phyloP scores from a whole-genome alignment of 345 rosid genomes.

The Acer negundo region DNA sequence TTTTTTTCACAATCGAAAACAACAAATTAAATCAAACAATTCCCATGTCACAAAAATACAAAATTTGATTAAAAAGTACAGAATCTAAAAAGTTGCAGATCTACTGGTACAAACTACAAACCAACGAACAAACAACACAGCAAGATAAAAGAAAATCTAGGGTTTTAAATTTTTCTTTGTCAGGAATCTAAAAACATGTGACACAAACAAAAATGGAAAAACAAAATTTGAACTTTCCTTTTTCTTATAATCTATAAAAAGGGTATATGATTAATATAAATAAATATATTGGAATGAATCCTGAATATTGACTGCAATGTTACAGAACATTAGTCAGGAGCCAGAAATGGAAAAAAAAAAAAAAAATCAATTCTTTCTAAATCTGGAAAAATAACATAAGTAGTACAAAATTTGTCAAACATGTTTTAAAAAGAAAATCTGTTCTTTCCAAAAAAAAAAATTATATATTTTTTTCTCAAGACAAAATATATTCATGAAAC shows the following conservation, averaged over 20 bases:
- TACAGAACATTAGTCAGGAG: conserved; percentile 20
- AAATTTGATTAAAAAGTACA: conserved; percentile 3
- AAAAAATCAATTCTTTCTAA: conserved; percentile 2
- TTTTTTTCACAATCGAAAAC: background rate
- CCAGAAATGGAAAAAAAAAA: background rate
- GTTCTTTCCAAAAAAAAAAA: conserved; percentile 9
- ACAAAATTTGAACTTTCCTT: background rate
- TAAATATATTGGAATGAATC: background rate
- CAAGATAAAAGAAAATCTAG: background rate
- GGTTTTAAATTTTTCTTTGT: background rate
- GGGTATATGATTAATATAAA: background rate
- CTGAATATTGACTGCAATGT: conserved; percentile 5
- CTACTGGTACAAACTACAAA: background rate
- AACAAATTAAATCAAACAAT: background rate
- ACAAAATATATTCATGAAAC: too few species aligned
- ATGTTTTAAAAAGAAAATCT: background rate
- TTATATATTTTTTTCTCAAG: too few species aligned
- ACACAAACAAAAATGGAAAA: background rate
- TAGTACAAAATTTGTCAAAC: too few species aligned
- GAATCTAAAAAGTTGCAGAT: conserved; percentile 34
- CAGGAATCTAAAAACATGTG: background rate
- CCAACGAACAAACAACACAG: background rate
- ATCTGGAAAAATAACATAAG: conserved; percentile 20
- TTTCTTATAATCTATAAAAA: background rate
- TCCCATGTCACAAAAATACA: background rate